These are phyloP conservation scores for Farysia itapuensis DNA, from an alignment of 1,284 basidiomycete genomes.

Conservation along the genomic window DNA sequence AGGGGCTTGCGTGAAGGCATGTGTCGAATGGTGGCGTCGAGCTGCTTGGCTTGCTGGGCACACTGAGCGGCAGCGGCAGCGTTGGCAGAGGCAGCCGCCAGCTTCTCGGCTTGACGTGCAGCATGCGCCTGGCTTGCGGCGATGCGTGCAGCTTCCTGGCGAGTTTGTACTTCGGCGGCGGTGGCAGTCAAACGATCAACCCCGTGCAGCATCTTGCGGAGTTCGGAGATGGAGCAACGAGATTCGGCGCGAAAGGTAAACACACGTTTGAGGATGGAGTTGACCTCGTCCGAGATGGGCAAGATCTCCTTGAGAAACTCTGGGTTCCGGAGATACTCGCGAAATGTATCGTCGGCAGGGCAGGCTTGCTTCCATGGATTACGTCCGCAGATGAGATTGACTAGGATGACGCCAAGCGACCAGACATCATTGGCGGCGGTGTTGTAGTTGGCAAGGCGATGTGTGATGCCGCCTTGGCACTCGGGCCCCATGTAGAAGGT, in stretches of 20 bases:
- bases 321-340: constrained; percentile 53
- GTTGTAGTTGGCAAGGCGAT: constrained; percentile 68
- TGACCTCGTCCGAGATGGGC: constrained; percentile 55
- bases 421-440: constrained; percentile 78
- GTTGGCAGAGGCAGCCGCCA: constrained; percentile 20
- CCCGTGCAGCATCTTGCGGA: constrained; percentile 43
- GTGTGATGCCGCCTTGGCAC: constrained; percentile 77
- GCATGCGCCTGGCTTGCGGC: constrained; percentile 31
- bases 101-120: constrained; percentile 32
- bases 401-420: constrained; percentile 87
- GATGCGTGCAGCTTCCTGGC: constrained; percentile 27
- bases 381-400: constrained; percentile 84
- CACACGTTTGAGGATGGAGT: constrained; percentile 54
- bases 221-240: constrained; percentile 45
- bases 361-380: constrained; percentile 84
- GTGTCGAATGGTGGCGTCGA: constrained; percentile 27
- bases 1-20: constrained; percentile 22
- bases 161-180: constrained; percentile 37
- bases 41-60: constrained; percentile 18
- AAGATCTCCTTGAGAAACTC: constrained; percentile 56
- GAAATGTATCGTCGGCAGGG: constrained; percentile 72
- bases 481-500: constrained; percentile 97
- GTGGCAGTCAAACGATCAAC: constrained; percentile 55
- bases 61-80: constrained; percentile 21
- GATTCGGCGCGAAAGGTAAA: constrained; percentile 53